These are phyloP conservation scores for Fusarium praegraminearum DNA, from an alignment of 2,329 filamentous ascomycete species.

Conservation along the genomic window DNA sequence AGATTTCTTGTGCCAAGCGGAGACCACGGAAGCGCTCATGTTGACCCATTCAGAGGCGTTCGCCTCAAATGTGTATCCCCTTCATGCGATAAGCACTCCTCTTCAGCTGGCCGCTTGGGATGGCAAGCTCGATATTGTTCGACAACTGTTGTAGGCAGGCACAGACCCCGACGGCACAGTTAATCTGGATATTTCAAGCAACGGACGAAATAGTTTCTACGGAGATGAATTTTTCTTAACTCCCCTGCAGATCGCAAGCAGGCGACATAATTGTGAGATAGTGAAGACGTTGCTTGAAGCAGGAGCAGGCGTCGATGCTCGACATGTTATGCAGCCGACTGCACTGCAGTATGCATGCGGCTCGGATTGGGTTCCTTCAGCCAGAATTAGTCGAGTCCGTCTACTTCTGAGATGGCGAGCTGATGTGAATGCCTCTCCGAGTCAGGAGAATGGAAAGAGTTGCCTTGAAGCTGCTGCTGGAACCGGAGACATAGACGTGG, in stretches of 20 bases:
- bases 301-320: neutral
- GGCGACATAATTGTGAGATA: neutral
- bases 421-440: neutral
- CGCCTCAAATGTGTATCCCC: rapidly evolving
- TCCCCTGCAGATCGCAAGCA: neutral
- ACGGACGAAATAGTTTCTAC: rapidly evolving
- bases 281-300: neutral
- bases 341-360: neutral
- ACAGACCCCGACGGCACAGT: neutral
- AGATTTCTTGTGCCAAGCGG: neutral
- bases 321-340: rapidly evolving
- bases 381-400: neutral
- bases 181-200: rapidly evolving
- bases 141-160: neutral
- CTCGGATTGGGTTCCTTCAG: rapidly evolving
- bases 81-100: neutral
- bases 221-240: rapidly evolving
- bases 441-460: neutral
- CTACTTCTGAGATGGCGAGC: neutral
- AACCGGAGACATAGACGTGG: neutral
- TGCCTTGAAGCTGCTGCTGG: neutral
- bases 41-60: no score
- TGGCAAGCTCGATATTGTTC: rapidly evolving
- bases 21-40: neutral
- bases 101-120: neutral